Base-by-base conservation (phyloP, 495 filamentous ascomycete species). In the Aspergillus nidulans region DNA sequence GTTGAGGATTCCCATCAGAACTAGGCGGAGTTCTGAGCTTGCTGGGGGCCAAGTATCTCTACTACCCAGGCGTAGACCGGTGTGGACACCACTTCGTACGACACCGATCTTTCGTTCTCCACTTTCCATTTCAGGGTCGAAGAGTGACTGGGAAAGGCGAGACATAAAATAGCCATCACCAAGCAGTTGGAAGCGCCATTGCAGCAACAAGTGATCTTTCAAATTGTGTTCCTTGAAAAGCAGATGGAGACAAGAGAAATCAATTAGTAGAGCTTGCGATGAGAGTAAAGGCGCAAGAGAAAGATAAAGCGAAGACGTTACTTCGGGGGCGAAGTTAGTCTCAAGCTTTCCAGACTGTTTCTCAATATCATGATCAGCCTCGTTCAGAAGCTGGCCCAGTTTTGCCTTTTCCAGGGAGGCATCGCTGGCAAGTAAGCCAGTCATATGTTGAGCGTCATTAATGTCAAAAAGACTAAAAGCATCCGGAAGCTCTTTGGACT, bases 31-130 rank as follows among this genome's bases (percentile, higher is more conserved):
- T 62, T 98, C 94, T 5, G 91, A 96, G 67, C 88, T 94, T 28
- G 91, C 90, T 7, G 94, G 92, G 21, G 92, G 92, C 94, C 92
- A 97, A 23, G 78, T 88, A 43, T 88, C 82, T 53, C 90, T 79
- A 16, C 77, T 84, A 7, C 86, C 88, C 1, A 97, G 69, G 9
- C 88, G 85, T 34, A 97, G 75, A 2, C 94, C 94, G 74, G 95
- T 92, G 43, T 78, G 76, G 8, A 85, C 85, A 10, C 86, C 86
- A 30, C 77, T 83, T 4, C 86, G 80, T 15, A 86, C 78, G 19
- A 85, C 81, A 4, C 89, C 88, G 15, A 78, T 65, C 43, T 80
- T 79, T 47, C 87, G 79, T 58, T 96, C 90, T 32, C 90, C 88
- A 18, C 85, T 86, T 44, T 85, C 82, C 46, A 91, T 82, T n/a